phyloP scores from a whole-genome alignment of 371 early-diverging fungal genomes.

The Mortierella sp. region DNA sequence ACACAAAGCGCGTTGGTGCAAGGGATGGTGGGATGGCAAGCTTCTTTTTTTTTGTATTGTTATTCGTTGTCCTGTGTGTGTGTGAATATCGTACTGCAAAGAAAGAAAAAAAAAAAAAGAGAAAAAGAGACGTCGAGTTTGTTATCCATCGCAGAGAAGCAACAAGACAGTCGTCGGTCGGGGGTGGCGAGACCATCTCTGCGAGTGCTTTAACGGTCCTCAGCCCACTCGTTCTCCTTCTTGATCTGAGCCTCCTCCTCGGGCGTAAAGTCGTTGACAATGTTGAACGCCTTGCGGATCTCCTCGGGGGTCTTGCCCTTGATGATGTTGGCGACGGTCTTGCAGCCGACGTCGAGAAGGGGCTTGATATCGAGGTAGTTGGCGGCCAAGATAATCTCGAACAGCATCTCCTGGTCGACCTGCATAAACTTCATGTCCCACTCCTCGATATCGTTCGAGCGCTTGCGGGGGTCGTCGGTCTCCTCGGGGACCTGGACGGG shows the following conservation, averaged over 20 bases:
- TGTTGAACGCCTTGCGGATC: slow-evolving; percentile 94
- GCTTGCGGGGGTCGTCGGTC: slow-evolving; percentile 71
- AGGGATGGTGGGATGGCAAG: not conserved
- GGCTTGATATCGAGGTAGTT: slow-evolving; percentile 98
- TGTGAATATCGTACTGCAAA: not conserved
- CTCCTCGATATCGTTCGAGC: slow-evolving; percentile 81
- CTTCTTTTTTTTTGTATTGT: not conserved
- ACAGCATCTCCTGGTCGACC: slow-evolving; percentile 84
- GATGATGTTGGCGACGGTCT: slow-evolving; percentile 98
- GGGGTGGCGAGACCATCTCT: not conserved
- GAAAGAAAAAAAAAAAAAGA: not conserved
- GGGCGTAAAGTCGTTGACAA: slow-evolving; percentile 94
- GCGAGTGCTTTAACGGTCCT: slow-evolving; percentile 74
- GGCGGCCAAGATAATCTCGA: slow-evolving; percentile 88
- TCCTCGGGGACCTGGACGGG: slow-evolving; percentile 60
- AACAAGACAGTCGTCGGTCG: not conserved
- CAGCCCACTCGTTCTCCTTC: slow-evolving; percentile 94
- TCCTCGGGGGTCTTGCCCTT: slow-evolving; percentile 95
- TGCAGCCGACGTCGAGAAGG: slow-evolving; percentile 95
- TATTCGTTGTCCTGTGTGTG: slow-evolving; percentile 4
- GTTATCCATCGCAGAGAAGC: not conserved
- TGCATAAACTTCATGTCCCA: slow-evolving; percentile 89
- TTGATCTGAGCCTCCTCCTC: slow-evolving; percentile 94
- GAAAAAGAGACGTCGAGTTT: not conserved
- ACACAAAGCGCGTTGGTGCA: slow-evolving; percentile 2